Base-by-base conservation (phyloP, 2,329 filamentous ascomycete genomes). In the Phaeophleospora eucalypticola region DNA sequence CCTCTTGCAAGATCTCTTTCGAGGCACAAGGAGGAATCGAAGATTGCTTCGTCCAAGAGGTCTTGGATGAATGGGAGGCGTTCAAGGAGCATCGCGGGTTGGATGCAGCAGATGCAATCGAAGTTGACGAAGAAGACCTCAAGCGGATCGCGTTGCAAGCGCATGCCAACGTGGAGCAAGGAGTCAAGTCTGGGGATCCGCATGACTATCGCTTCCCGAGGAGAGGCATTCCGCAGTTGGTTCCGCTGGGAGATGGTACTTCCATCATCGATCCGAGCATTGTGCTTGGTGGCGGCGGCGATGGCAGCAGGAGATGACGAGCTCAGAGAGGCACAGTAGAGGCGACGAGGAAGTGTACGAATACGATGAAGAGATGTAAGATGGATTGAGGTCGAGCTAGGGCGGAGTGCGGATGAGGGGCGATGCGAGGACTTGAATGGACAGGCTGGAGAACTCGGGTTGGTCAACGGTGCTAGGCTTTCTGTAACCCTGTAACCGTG, bases 191-290 rank as follows among this genome's bases (percentile, higher is more conserved):
- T 27, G 52, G 52, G 10, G 29, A 44, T 21, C 36, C 24, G 29
- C 32, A 45, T 10, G 52, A 54, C 33, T 52, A 49, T 41, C 52
- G 52, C 6, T 54, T 51, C 27, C 38, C 51, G 18, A 44, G 48
- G 36, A 45, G 48, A 8, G 27, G 36, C 17, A 40, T 43, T 18
- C 24, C 24, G 12, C 45, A 46, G 38, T n/a, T 51, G 41, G 21
- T 40, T 17, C 34, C 48, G 36, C 34, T 54, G 19, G 42, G 46
- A 18, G 43, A 33, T 15, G 43, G 35, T 14, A 43, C 41, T n/a
- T 46, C 36, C 12, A 12, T 7, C 7, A 46, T 52, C 15, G 46
- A 54, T 39, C 48, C 48, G 20, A 45, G 41, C 14, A 40, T 54
- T 21, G 52, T 54, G 27, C 46, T 54, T 41, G 46, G 46, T n/a